Percentiles rank a stretch among this genome's conserved stretches.
Conservation (phyloP, 2,329 filamentous ascomycete species). For the Helminthosporium solani region DNA sequence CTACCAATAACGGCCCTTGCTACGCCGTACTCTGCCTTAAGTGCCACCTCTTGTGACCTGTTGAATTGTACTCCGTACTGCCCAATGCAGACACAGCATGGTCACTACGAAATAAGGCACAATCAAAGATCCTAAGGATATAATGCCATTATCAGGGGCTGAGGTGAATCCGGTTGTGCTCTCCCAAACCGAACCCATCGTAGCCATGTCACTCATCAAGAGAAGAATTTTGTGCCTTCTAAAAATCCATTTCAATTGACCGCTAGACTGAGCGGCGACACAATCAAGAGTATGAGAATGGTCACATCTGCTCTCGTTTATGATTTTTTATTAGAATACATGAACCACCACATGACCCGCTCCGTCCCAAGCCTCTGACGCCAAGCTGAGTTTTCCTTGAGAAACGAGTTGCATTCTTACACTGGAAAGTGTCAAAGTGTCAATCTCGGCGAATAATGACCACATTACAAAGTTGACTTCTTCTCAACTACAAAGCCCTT, state of each 20-base stretch:
- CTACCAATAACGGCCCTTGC: background rate
- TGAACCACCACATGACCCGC: constrained; percentile 6
- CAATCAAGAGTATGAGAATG: background rate
- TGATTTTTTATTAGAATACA: constrained; percentile 24
- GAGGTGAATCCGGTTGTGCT: background rate
- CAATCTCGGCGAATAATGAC: background rate
- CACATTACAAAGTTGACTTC: constrained; percentile 3
- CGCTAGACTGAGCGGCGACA: background rate
- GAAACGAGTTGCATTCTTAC: background rate
- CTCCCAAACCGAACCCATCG: background rate
- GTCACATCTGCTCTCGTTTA: constrained; percentile 1
- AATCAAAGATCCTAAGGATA: background rate
- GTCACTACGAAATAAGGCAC: too few relatives aligned
- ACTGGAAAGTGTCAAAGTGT: background rate
- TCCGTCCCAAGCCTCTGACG: constrained; percentile 20
- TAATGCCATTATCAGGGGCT: background rate
- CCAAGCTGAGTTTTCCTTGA: constrained; percentile 17
- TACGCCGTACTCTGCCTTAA: background rate
- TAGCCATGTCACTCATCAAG: background rate
- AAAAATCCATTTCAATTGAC: background rate
- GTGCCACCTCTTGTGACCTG: background rate
- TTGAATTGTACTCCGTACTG: too few relatives aligned
- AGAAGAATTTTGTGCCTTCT: background rate
- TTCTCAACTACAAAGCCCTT: constrained; percentile 12
- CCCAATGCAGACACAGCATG: too few relatives aligned